These are phyloP conservation scores for Lachnellula willkommii DNA, from an alignment of 2,329 filamentous ascomycete genomes.

Conservation along the genomic window DNA sequence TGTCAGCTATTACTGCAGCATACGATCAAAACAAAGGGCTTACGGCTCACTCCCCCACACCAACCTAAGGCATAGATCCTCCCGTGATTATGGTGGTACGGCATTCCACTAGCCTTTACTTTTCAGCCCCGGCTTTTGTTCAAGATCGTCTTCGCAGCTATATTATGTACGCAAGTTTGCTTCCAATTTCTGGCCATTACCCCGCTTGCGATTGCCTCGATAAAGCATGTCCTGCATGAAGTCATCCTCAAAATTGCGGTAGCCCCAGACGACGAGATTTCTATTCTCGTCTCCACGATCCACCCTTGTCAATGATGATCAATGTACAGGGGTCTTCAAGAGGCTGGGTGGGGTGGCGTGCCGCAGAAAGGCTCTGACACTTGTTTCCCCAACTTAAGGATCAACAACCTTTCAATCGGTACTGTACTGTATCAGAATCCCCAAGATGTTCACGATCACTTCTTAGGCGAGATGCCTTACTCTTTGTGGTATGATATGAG, in stretches of 20 bases:
- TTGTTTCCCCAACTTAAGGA: not conserved
- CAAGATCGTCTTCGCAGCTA: not conserved
- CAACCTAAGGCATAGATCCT: too few species aligned
- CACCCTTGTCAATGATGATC: not conserved
- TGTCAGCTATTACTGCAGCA: not conserved
- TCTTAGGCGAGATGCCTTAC: too few species aligned
- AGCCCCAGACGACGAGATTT: not conserved
- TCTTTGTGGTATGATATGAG: too few species aligned
- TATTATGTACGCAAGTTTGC: not conserved
- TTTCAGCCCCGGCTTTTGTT: not conserved
- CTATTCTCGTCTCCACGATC: not conserved
- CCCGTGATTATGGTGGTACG: too few species aligned
- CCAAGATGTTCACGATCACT: too few species aligned
- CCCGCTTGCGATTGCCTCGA: not conserved
- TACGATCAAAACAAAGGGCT: not conserved
- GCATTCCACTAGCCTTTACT: not conserved
- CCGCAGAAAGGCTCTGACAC: not conserved
- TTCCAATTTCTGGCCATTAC: not conserved
- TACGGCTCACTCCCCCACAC: not conserved
- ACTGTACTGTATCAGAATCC: too few species aligned
- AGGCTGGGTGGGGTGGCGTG: not conserved
- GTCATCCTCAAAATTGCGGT: not conserved
- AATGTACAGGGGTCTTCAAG: not conserved
- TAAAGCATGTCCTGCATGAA: not conserved
- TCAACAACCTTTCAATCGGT: not conserved